A percentile compares a stretch with the other conserved stretches of the same genome.
These are phyloP conservation scores for Alloteropsis angusta DNA, from an alignment of 202 grass and related monocot species.

Conservation along the genomic window DNA sequence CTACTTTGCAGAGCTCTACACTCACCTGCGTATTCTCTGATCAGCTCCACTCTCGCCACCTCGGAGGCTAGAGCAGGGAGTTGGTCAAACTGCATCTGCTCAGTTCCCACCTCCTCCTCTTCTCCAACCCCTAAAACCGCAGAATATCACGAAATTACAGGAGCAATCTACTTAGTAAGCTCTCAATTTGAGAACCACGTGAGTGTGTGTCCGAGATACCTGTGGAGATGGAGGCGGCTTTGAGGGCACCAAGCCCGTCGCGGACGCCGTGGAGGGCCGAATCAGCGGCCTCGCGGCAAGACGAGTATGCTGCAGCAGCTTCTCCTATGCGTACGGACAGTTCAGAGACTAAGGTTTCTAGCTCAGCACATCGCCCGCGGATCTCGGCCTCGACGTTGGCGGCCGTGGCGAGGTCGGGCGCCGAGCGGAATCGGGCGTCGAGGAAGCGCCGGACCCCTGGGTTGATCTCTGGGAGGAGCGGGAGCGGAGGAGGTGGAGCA, in stretches of 20 bases:
- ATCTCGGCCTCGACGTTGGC: slow-evolving; percentile 60
- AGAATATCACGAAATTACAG: not conserved
- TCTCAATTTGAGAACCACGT: not conserved
- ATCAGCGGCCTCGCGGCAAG: slow-evolving; percentile 25
- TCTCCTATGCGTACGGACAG: slow-evolving; percentile 25
- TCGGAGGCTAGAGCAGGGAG: slow-evolving; percentile 74
- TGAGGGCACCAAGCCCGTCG: slow-evolving; percentile 35
- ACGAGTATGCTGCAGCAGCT: slow-evolving; percentile 30
- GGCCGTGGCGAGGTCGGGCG: slow-evolving; percentile 46
- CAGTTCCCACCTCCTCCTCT: slow-evolving; percentile 22
- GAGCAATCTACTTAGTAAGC: not conserved
- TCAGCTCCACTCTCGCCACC: slow-evolving; percentile 72
- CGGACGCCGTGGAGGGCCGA: slow-evolving; percentile 33
- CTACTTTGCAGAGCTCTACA: not conserved
- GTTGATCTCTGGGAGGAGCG: slow-evolving; percentile 17
- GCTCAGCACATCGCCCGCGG: slow-evolving; percentile 47
- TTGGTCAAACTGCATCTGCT: slow-evolving; percentile 45
- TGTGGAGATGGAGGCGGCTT: slow-evolving; percentile 17
- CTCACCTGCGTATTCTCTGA: slow-evolving; percentile 68
- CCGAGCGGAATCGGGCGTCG: slow-evolving; percentile 37
- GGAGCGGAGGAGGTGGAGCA: slow-evolving; percentile 10
- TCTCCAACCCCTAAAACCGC: slow-evolving; percentile 22
- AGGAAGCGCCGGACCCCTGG: slow-evolving; percentile 40
- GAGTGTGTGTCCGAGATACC: slow-evolving; percentile 7
- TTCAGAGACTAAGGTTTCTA: slow-evolving; percentile 44